These are phyloP conservation scores for Candida silvatica DNA, from an alignment of 805 yeast genomes.

Conservation along the genomic window DNA sequence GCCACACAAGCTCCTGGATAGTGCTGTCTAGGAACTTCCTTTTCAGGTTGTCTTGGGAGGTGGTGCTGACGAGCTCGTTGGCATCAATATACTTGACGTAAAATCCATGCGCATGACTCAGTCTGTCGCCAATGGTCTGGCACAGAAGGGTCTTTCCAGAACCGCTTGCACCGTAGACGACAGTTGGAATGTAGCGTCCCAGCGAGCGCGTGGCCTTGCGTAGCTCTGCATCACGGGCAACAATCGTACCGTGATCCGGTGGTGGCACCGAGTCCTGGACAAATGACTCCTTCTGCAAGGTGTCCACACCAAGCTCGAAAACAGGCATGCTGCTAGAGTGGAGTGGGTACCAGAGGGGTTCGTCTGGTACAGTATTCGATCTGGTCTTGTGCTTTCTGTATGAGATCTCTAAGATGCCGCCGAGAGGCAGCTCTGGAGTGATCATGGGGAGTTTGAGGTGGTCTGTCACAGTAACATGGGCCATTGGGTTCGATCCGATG, in stretches of 20 bases:
- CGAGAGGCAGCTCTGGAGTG: constrained; percentile 40
- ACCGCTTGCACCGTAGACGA: constrained; percentile 70
- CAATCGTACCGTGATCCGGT: too few relatives aligned
- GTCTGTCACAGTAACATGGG: constrained; percentile 36
- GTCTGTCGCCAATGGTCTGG: constrained; percentile 28
- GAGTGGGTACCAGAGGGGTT: too few relatives aligned
- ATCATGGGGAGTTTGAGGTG: constrained; percentile 46
- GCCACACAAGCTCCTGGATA: constrained; percentile 48
- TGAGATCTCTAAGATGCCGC: constrained; percentile 46
- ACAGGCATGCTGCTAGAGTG: too few relatives aligned
- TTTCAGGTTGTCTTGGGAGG: constrained; percentile 1
- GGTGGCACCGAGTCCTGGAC: too few relatives aligned
- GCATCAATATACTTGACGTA: constrained; percentile 39
- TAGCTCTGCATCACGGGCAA: too few relatives aligned
- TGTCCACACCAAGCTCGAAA: constrained; percentile 43
- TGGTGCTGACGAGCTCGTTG: constrained; percentile 45
- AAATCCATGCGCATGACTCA: constrained; percentile 34
- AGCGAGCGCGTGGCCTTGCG: too few relatives aligned
- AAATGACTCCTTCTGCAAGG: constrained; percentile 36
- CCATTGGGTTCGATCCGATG: too few relatives aligned
- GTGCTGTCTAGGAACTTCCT: constrained; percentile 15
- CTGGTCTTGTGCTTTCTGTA: not conserved
- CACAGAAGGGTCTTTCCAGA: constrained; percentile 68
- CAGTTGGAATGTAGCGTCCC: constrained; percentile 37
- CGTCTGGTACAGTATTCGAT: too few relatives aligned